Conservation (phyloP, 495 filamentous ascomycete genomes). For the Trichoderma erinaceum region DNA sequence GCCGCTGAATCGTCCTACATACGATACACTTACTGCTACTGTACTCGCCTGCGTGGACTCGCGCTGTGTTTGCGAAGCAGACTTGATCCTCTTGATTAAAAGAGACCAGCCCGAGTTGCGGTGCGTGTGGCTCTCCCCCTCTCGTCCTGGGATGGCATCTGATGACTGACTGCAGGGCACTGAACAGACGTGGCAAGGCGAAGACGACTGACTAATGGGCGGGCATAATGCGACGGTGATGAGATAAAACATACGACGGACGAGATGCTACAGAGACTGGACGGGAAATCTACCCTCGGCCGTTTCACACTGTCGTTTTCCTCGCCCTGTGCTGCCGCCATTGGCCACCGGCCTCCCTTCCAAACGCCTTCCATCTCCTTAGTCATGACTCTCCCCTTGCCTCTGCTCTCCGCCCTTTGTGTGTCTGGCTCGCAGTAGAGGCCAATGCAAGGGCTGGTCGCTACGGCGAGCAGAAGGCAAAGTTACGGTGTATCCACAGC, state of each 20-base stretch:
- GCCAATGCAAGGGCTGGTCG: conserved; percentile 8
- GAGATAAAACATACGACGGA: neutral
- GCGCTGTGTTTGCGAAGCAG: too few relatives aligned
- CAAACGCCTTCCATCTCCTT: neutral
- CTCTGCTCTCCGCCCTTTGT: neutral
- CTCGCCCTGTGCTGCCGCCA: neutral
- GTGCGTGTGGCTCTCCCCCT: neutral
- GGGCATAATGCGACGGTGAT: neutral
- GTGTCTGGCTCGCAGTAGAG: conserved; percentile 3
- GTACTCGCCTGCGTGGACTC: too few relatives aligned
- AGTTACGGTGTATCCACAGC: conserved; percentile 10
- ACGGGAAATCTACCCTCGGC: neutral
- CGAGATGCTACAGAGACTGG: neutral
- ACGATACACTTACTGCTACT: too few relatives aligned
- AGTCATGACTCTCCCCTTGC: conserved; percentile 3
- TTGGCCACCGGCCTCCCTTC: neutral
- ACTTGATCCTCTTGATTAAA: neutral
- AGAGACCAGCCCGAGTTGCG: neutral
- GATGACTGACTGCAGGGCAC: neutral
- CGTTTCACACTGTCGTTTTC: neutral
- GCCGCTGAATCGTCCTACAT: too few relatives aligned
- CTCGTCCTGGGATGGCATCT: neutral
- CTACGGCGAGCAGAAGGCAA: conserved; percentile 1
- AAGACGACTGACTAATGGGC: conserved; percentile 1
- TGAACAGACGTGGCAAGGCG: conserved; percentile 1